Evolutionary conservation across 306 rosid species (phyloP).

Genomic region (Medicago truncatula): MtrunA17r5.0-ANR NC_053046.1:17326501-17327000

Average conservation of each 20-base stretch:
- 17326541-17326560: no score
- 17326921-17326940: conserved; percentile 47
- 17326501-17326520: no score
- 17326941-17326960: conserved; percentile 16
- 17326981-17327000: conserved; percentile 39
- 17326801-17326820: conserved; percentile 85
- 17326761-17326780: conserved; percentile 76
- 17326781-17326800: conserved; percentile 85
- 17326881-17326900: conserved; percentile 90
- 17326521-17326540: no score
- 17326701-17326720: conserved; percentile 59
- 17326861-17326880: conserved; percentile 60
- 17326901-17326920: conserved; percentile 99
- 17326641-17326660: conserved; percentile 87
- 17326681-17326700: conserved; percentile 34
- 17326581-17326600: no score
- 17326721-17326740: conserved; percentile 40
- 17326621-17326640: conserved; percentile 99
- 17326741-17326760: conserved; percentile 28
- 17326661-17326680: conserved; percentile 43
- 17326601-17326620: no score
- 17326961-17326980: conserved; percentile 40
- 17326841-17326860: conserved; percentile 53
- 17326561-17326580: no score
- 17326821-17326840: conserved; percentile 32